Percentiles rank a stretch among this genome's conserved stretches.
Conservation (phyloP, 2,329 filamentous ascomycete genomes). For the Aspergillus neoniger region DNA sequence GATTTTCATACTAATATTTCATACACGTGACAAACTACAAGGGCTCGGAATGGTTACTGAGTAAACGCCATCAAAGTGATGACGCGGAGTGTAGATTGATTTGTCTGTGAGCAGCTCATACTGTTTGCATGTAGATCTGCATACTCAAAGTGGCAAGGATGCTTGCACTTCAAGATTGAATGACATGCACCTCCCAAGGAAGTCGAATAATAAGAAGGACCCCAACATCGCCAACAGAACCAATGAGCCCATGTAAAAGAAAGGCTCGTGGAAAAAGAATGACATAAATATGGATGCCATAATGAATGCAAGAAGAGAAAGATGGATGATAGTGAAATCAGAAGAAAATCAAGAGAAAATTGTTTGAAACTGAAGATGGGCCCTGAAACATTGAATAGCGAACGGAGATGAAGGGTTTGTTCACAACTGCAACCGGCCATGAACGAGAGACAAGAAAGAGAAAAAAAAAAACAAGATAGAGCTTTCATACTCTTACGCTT, state of each 20-base stretch:
- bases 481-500: conserved; percentile 36
- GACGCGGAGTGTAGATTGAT: conserved; percentile 20
- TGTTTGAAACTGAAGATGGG: conserved; percentile 14
- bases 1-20: no score
- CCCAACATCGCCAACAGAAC: conserved; percentile 6
- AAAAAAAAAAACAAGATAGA: conserved; percentile 22
- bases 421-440: conserved; percentile 32
- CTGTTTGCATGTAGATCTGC: background rate
- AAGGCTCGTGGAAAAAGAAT: conserved; percentile 15
- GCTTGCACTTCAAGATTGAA: conserved; percentile 5
- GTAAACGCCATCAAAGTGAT: background rate
- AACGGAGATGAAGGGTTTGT: conserved; percentile 27
- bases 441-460: conserved; percentile 35
- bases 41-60: background rate
- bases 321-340: conserved; percentile 10
- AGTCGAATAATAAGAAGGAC: conserved; percentile 1
- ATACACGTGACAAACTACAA: no score
- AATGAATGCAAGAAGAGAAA: conserved; percentile 14
- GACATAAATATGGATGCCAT: conserved; percentile 10
- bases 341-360: conserved; percentile 18
- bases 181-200: conserved; percentile 15
- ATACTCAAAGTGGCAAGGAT: conserved; percentile 3
- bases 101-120: conserved; percentile 14
- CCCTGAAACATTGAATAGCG: conserved; percentile 26
- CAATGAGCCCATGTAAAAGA: conserved; percentile 7